phyloP scores from a whole-genome alignment of 1,139 yeast species.

The Geotrichum klebahnii region DNA sequence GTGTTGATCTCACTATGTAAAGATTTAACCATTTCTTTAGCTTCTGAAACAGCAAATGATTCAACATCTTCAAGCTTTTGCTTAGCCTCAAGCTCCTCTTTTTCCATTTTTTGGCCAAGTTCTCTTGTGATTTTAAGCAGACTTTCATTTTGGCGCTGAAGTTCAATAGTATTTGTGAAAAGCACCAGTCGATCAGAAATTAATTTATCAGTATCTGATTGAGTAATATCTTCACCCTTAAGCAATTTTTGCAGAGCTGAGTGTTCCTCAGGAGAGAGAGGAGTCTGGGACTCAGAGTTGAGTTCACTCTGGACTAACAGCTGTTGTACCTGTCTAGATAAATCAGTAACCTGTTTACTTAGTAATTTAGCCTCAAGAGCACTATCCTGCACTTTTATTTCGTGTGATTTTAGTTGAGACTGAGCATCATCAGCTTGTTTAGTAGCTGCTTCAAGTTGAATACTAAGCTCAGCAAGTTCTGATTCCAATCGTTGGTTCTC shows the following conservation, averaged over 20 bases:
- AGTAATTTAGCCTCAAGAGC: slow-evolving; percentile 39
- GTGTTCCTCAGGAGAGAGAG: slow-evolving; percentile 56
- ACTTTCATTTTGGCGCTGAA: slow-evolving; percentile 71
- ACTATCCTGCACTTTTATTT: slow-evolving; percentile 31
- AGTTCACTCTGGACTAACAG: slow-evolving; percentile 62
- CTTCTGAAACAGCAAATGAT: slow-evolving; percentile 63
- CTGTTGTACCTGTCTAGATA: slow-evolving; percentile 74
- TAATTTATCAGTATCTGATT: slow-evolving; percentile 63
- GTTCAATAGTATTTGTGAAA: slow-evolving; percentile 61
- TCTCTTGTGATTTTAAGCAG: slow-evolving; percentile 63
- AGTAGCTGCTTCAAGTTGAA: slow-evolving; percentile 45
- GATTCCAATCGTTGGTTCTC: slow-evolving; percentile 49
- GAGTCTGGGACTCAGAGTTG: slow-evolving; percentile 47
- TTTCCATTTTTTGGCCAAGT: slow-evolving; percentile 65
- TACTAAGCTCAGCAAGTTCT: slow-evolving; percentile 52
- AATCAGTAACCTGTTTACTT: slow-evolving; percentile 60
- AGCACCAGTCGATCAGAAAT: slow-evolving; percentile 71
- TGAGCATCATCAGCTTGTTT: slow-evolving; percentile 44
- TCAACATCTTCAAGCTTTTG: slow-evolving; percentile 49
- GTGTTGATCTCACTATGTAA: slow-evolving; percentile 60
- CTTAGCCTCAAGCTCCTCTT: slow-evolving; percentile 45
- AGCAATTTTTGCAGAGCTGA: slow-evolving; percentile 49
- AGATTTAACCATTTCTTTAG: slow-evolving; percentile 67
- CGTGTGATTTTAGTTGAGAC: slow-evolving; percentile 34
- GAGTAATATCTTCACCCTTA: slow-evolving; percentile 34